Percentiles rank a stretch among this genome's conserved stretches.
Conservation (phyloP, 2,329 filamentous ascomycete species). For the Biscogniauxia marginata region DNA sequence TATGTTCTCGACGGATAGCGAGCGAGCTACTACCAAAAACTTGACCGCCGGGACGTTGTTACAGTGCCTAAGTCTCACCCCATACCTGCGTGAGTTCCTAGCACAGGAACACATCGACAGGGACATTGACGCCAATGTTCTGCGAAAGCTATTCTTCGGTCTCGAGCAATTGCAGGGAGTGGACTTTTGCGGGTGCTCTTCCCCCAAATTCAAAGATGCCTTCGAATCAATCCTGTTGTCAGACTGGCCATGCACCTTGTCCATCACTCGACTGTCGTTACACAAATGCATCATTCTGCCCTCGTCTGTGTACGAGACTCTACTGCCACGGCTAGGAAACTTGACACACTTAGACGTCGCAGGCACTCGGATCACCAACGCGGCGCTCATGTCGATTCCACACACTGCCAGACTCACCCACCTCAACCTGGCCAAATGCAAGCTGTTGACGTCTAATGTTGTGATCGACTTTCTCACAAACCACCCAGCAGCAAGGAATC, state of each 20-base stretch:
- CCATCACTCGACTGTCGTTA: constrained; percentile 67
- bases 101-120: constrained; percentile 79
- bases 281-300: constrained; percentile 77
- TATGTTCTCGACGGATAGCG: constrained; percentile 70
- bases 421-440: constrained; percentile 75
- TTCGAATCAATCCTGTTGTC: constrained; percentile 57
- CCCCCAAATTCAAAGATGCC: constrained; percentile 62
- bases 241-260: constrained; percentile 54
- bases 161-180: constrained; percentile 64
- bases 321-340: constrained; percentile 67
- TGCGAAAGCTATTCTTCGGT: constrained; percentile 68
- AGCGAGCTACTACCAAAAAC: constrained; percentile 73
- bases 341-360: constrained; percentile 79
- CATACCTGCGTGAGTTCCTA: constrained; percentile 74
- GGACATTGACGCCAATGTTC: constrained; percentile 66
- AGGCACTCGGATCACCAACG: constrained; percentile 72
- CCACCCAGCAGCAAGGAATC: constrained; percentile 65
- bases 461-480: constrained; percentile 70
- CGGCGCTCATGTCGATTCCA: constrained; percentile 68
- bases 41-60: constrained; percentile 71
- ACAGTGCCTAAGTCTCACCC: constrained; percentile 68
- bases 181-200: constrained; percentile 77
- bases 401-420: constrained; percentile 72
- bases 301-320: constrained; percentile 62
- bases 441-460: constrained; percentile 61